phyloP scores from a whole-genome alignment of 148 eudicot genomes.

The Chenopodium formosanum region DNA sequence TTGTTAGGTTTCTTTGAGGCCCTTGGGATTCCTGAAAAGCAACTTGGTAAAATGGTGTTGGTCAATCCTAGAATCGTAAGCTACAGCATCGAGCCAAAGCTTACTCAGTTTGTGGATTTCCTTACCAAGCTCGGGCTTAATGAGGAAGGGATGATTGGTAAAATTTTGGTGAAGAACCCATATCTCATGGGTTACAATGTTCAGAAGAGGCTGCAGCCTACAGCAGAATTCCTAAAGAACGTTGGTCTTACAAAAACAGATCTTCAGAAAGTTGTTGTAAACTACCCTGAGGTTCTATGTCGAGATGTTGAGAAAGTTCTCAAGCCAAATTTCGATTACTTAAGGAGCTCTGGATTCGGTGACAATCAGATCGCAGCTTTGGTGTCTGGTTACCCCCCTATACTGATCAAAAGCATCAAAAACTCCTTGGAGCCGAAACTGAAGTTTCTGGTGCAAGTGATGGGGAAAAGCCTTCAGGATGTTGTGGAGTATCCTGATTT shows the following conservation, averaged over 20 bases:
- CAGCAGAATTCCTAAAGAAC: slow-evolving; percentile 68
- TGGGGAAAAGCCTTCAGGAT: slow-evolving; percentile 77
- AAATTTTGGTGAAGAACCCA: slow-evolving; percentile 77
- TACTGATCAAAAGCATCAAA: slow-evolving; percentile 80
- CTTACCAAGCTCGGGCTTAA: slow-evolving; percentile 63
- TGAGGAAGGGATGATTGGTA: slow-evolving; percentile 73
- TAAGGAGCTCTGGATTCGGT: slow-evolving; percentile 61
- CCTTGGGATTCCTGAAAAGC: slow-evolving; percentile 77
- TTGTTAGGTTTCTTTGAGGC: slow-evolving; percentile 88
- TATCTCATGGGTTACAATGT: slow-evolving; percentile 90
- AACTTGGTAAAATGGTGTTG: slow-evolving; percentile 79
- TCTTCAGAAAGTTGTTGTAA: slow-evolving; percentile 63
- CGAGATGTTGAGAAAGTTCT: slow-evolving; percentile 84
- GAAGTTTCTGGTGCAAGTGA: slow-evolving; percentile 72
- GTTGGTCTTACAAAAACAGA: slow-evolving; percentile 65
- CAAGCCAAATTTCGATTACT: slow-evolving; percentile 57
- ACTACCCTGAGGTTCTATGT: slow-evolving; percentile 83
- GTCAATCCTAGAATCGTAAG: slow-evolving; percentile 86
- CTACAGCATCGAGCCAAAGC: slow-evolving; percentile 86
- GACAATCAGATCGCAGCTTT: slow-evolving; percentile 58
- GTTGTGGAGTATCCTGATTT: slow-evolving; percentile 80
- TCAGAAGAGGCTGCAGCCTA: slow-evolving; percentile 75
- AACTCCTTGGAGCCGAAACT: slow-evolving; percentile 93
- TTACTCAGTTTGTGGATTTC: slow-evolving; percentile 73
- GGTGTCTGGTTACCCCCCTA: slow-evolving; percentile 83